Base-by-base conservation (phyloP, 805 yeast genomes). In the Myxozyma monticola region DNA sequence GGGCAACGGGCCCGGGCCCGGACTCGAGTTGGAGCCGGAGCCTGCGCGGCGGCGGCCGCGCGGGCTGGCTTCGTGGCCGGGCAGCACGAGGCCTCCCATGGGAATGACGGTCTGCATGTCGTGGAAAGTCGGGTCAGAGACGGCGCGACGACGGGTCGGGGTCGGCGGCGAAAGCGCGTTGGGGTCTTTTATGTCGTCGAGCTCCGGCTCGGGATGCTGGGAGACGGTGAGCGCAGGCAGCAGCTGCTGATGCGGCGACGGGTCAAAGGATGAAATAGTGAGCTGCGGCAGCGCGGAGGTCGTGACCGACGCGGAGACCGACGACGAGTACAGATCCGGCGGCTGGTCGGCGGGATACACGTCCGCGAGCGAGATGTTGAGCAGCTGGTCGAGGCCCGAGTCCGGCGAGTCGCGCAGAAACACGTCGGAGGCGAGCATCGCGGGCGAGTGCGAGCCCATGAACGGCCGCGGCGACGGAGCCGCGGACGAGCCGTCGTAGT, bases 281-380 rank as follows among this genome's bases (percentile, higher is more conserved):
- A 44, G 33, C 25, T 44, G 45, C 9, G 54, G 49, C 12, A 45
- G 25, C 22, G 28, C 22, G 17, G 29, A 42, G 35, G 43, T 46
- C 35, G 34, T n/a, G 12, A 15, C 44, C 9, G 31, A 29, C 7
- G 40, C 17, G 28, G 30, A 39, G 28, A 20, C 36, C 22, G 43
- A 44, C 30, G 25, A 21, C 31, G 31, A 30, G 42, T 38, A 35
- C 28, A 22, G 25, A 14, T 20, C 31, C 30, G 49, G 33, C 25
- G 51, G 26, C 18, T 14, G 12, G 15, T 17, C 15, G 33, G 31
- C 37, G 7, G 14, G 10, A 17, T 26, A 37, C 30, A 30, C 31
- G 42, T 51, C 56, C 8, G 48, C 33, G 9, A 51, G 42, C 17
- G 56, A 42, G 31, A 51, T 44, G 8, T 15, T 9, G 22, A 47